Evolutionary conservation across 1,139 yeast genomes (phyloP), one percentile per base, ranked within the genome.

Genomic region (Hemisphaericaspora subhashii): DNA sequence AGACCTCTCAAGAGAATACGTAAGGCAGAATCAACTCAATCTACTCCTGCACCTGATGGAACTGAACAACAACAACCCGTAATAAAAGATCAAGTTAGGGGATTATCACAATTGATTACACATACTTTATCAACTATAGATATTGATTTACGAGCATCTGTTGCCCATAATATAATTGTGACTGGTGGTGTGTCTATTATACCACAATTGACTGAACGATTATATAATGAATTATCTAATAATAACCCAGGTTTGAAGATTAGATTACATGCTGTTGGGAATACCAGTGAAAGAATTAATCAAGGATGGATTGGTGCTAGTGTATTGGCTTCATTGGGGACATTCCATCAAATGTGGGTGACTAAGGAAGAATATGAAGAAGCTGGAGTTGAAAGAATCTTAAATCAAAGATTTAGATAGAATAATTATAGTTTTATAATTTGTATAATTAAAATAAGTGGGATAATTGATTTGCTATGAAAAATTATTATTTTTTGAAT

Each of bases 261-360:
- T 38, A 74, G 98, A 55, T 76, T 92, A 34, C 87, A 89, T 53
- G 87, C 97, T 1, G 82, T 87, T 4, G 98, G 98, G 27, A 87
- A 86, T 57, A 65, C 86, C 2, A 74, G 76, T 36, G 98, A 92
- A 62, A 77, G 98, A 54, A 79, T 81, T 48, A 86, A 80, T 57
- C 89, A 94, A 47, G 75, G 94, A 6, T 92, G 98, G 98, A 79
- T 92, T 40, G 99, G 99, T 31, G 98, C 97, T 6, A 83, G 95
- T 49, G 94, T 92, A 29, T 70, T 92, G 43, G 84, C 96, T 3
- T 85, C 96, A 40, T 72, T 92, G 54, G 98, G 98, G 20, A 89
- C 97, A 2, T 92, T 92, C 72, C 98, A 92, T 60, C 98, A 92
- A 63, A 70, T 86, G 67, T 92, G 98, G 98, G 96, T 92, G 3